These are phyloP conservation scores for Calamus simplicifolius DNA, from an alignment of 176 grass and related monocot genomes.

Conservation along the genomic window DNA sequence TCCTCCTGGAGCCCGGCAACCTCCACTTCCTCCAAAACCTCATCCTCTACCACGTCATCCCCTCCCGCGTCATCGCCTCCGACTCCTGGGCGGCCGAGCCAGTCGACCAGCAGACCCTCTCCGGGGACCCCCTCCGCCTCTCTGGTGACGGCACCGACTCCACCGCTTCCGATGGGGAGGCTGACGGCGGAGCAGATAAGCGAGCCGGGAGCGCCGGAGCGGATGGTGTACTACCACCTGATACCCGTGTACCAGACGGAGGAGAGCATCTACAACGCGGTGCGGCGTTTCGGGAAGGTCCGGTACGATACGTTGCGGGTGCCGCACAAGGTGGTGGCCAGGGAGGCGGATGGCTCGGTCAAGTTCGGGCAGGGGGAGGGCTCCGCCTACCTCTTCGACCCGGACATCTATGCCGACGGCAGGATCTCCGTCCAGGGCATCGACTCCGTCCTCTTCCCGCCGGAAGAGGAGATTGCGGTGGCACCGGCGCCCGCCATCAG, in stretches of 20 bases:
- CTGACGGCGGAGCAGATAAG: slow-evolving; percentile 57
- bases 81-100: not conserved
- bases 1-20: slow-evolving; percentile 83
- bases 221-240: slow-evolving; percentile 84
- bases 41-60: slow-evolving; percentile 67
- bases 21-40: slow-evolving; percentile 43
- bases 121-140: slow-evolving; percentile 40
- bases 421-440: slow-evolving; percentile 85
- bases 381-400: slow-evolving; percentile 66
- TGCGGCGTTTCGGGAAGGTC: slow-evolving; percentile 54
- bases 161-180: slow-evolving; percentile 18
- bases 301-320: slow-evolving; percentile 55
- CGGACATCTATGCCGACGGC: slow-evolving; percentile 77
- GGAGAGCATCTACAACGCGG: slow-evolving; percentile 86
- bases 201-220: slow-evolving; percentile 58
- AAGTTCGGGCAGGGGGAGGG: slow-evolving; percentile 66
- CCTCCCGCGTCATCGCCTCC: slow-evolving; percentile 21
- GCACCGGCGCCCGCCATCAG: slow-evolving; percentile 11
- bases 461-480: slow-evolving; percentile 23
- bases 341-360: slow-evolving; percentile 76
- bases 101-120: slow-evolving; percentile 30
- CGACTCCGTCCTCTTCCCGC: slow-evolving; percentile 63
- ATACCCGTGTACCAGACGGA: slow-evolving; percentile 80
- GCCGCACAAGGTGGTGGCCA: slow-evolving; percentile 62
- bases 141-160: not conserved